Base-by-base conservation (phyloP, 768 basidiomycete genomes). In the Pisolithus albus region DNA sequence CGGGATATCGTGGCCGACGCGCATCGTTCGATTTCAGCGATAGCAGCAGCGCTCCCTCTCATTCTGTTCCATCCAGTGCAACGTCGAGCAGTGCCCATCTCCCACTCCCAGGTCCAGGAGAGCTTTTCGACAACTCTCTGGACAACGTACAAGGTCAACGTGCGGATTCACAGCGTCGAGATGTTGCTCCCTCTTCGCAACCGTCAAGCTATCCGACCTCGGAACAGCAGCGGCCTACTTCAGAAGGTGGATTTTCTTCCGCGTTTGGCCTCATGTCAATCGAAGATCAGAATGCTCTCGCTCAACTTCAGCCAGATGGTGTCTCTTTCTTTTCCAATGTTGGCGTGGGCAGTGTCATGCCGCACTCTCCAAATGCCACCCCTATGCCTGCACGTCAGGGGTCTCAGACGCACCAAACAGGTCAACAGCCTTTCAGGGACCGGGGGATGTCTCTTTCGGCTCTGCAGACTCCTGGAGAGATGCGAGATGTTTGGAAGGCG, bases 181-280 rank as follows among this genome's bases (percentile, higher is more conserved):
- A 45, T 44, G 63, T 60, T 11, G 24, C 59, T 9, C 45, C 57
- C 40, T 52, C 59, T 10, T 37, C 61, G 24, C 53, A 54, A 24
- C 46, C 53, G 1, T 40, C 60, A 4, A 19, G 51, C 16, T 59
- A 46, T 23, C 49, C 49, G 19, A n/a, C 38, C 10, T 40, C 50
- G 23, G 53, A 54, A 52, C 51, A 38, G 24, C 32, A 51, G 15
- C 63, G 52, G 0, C 54, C 23, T 6, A 56, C 61, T 18, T 30
- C 23, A 28, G 73, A 77, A 52, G 72, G 69, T 24, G 73, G 69
- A 1, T 78, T 85, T 59, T 79, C 77, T 4, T 77, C 75, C 21
- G 83, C 82, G 1, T 89, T 91, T 61, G 88, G 85, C 7, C 73
- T 84, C 47, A 79, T 91, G 82, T 81, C 80, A 18, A 74, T 91